Evolutionary conservation across 305 asterid species (phyloP), one percentile per base, ranked within the genome.

Genomic region (Fraxinus platypoda): DNA sequence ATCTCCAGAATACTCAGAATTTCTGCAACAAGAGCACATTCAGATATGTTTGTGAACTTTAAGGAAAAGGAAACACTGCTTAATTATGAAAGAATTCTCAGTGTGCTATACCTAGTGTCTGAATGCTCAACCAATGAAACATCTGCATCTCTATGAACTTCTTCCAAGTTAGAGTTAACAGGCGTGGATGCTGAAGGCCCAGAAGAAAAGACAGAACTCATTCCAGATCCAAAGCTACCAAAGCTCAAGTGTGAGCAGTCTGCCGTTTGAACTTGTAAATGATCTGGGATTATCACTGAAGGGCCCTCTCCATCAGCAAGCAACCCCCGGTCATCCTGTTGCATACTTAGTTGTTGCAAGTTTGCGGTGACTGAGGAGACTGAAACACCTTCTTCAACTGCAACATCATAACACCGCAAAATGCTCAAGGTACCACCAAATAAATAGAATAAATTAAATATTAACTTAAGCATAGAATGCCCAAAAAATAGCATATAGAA

Each of bases 231-330:
- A 81, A 93, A 94, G 87, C 97, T 94, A 82, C 98, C 99, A 86
- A 96, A 96, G 86, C 94, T 94, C 88, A 94, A 88, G 88, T 96
- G 97, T 13, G 95, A 93, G 82, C 93, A 96, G 78, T 93, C 97
- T 28, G 87, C 94, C 81, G 87, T 85, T 84, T 93, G 95, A 75
- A 91, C 97, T 89, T 91, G 98, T 84, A 96, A 89, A 87, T 92
- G 96, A 82, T 91, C 93, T 75, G 99, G 98, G 78, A 96, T 96
- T 34, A 93, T 92, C 64, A 92, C 93, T 82, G 95, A 88, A 84
- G 97, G 92, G 9, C 87, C 89, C 83, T 85, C 87, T 34, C 83
- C 92, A 81, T 91, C 97, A 73, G 88, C 84, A 62, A 90, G 85
- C 72, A 88, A 84, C 54, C 64, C 90, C 54, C 84, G 66, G 57